Conservation (phyloP, 768 basidiomycete genomes). For the Pisolithus tinctorius region DNA sequence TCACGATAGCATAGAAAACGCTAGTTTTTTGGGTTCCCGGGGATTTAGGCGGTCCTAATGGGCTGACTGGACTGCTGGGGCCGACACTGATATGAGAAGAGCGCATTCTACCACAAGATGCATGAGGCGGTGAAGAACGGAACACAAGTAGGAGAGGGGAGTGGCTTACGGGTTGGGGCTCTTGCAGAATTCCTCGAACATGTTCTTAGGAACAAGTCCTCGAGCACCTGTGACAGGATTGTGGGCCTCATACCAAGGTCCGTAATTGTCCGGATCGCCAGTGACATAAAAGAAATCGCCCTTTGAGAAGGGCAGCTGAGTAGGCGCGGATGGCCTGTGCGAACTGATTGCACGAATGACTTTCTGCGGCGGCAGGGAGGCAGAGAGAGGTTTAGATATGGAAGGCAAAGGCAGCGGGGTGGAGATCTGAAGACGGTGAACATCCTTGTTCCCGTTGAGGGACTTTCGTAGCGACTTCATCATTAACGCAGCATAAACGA, state of each 20-base stretch:
- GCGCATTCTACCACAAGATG: conserved; percentile 29
- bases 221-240: conserved; percentile 89
- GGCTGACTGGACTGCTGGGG: conserved; percentile 17
- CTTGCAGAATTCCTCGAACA: conserved; percentile 91
- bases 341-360: conserved; percentile 80
- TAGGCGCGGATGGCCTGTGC: conserved; percentile 65
- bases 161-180: conserved; percentile 51
- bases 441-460: conserved; percentile 59
- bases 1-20: conserved; percentile 90
- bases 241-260: conserved; percentile 86
- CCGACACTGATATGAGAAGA: conserved; percentile 29
- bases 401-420: conserved; percentile 61
- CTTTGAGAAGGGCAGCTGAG: conserved; percentile 83
- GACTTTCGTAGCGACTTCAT: conserved; percentile 87
- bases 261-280: conserved; percentile 53
- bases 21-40: conserved; percentile 37
- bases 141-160: neutral
- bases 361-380: conserved; percentile 83
- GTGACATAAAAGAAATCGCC: conserved; percentile 99
- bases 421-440: conserved; percentile 56
- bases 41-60: conserved; percentile 22
- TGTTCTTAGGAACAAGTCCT: conserved; percentile 78
- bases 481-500: conserved; percentile 16
- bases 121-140: neutral
- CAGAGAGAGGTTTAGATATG: conserved; percentile 61